These are phyloP conservation scores for Hypoxylon sp. DNA, from an alignment of 2,329 filamentous ascomycete species.

Conservation along the genomic window DNA sequence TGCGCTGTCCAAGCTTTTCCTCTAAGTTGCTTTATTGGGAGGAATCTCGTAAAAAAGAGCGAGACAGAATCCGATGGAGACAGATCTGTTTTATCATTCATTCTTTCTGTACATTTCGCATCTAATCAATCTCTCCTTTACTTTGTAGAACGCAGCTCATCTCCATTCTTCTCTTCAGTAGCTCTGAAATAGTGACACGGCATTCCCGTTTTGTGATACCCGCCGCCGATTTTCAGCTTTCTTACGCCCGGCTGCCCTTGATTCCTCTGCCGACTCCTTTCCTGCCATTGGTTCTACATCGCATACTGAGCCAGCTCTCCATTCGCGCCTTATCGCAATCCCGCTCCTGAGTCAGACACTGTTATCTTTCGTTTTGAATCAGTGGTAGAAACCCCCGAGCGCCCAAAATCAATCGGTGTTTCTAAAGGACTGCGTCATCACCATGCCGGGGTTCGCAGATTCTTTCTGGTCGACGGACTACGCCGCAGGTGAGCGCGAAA, in stretches of 20 bases:
- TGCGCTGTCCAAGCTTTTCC: constrained; percentile 41
- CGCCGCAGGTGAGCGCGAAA: constrained; percentile 78
- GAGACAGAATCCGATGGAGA: constrained; percentile 43
- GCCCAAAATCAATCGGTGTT: constrained; percentile 20
- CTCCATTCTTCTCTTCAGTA: constrained; percentile 17
- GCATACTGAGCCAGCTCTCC: constrained; percentile 28
- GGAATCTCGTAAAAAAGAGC: constrained; percentile 34
- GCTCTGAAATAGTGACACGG: constrained; percentile 37
- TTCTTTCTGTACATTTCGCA: constrained; percentile 38
- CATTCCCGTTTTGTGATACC: constrained; percentile 40
- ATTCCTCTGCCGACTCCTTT: constrained; percentile 27
- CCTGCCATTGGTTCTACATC: constrained; percentile 28
- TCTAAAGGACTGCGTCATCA: constrained; percentile 53
- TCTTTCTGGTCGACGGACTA: constrained; percentile 99
- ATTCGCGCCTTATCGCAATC: constrained; percentile 23
- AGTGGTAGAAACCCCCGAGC: constrained; percentile 6
- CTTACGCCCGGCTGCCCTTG: constrained; percentile 23
- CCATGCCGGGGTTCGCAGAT: constrained; percentile 90
- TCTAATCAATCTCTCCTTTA: constrained; percentile 18
- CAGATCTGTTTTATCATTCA: constrained; percentile 34
- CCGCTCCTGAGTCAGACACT: constrained; percentile 11
- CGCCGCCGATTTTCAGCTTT: constrained; percentile 34
- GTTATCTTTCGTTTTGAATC: constrained; percentile 19
- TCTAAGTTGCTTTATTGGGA: constrained; percentile 39
- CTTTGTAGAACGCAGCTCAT: constrained; percentile 34